Percentiles rank a stretch among this genome's conserved stretches.
These are phyloP conservation scores for Ogataea methanolica DNA, from an alignment of 805 yeast species.

Conservation along the genomic window DNA sequence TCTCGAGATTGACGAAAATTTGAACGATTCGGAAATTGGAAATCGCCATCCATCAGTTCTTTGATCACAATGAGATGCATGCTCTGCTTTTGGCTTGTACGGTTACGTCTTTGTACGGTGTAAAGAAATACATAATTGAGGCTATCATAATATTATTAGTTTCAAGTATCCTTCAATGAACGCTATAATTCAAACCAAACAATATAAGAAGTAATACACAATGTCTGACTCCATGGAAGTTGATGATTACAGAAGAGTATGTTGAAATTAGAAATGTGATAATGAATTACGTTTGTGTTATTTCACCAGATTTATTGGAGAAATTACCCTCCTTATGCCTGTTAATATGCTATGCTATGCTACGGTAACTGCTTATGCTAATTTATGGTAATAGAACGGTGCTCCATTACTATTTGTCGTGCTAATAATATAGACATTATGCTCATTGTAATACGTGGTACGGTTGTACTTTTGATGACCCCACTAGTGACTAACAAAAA, in stretches of 20 bases:
- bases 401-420: not conserved
- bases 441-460: not conserved
- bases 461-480: not conserved
- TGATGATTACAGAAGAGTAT: constrained; percentile 59
- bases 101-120: no score
- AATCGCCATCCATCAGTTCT: no score
- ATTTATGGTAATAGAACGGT: not conserved
- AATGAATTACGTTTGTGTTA: not conserved
- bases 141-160: no score
- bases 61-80: no score
- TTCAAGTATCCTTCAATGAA: no score
- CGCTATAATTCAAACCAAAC: no score
- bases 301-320: not conserved
- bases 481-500: not conserved
- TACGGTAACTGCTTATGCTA: no score
- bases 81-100: no score
- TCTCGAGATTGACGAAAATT: no score
- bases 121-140: no score
- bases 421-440: constrained; percentile 1
- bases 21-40: no score
- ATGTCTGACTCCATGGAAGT: constrained; percentile 61
- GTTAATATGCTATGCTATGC: not conserved
- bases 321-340: not conserved
- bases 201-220: not conserved
- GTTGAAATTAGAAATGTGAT: not conserved